A percentile compares a stretch with the other conserved stretches of the same genome.
phyloP scores from a whole-genome alignment of 495 filamentous ascomycete species.

The Penicillium paradoxum region DNA sequence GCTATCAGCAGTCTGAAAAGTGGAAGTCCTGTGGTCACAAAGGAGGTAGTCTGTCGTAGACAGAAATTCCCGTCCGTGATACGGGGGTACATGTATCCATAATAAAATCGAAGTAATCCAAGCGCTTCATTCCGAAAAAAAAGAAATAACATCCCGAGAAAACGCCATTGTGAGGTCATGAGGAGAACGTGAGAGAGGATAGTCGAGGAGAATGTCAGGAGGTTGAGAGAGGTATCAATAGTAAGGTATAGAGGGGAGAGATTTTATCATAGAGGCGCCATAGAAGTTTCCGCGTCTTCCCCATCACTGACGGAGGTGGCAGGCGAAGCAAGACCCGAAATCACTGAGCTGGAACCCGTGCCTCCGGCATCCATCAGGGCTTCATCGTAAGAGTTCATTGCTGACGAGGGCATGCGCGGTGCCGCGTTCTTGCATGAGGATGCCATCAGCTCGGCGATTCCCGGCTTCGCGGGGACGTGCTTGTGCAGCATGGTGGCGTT shows the following conservation, averaged over 20 bases:
- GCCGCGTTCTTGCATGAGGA: conserved; percentile 27
- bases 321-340: conserved; percentile 31
- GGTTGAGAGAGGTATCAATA: too few relatives aligned
- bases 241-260: neutral
- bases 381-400: conserved; percentile 18
- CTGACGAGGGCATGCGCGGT: conserved; percentile 7
- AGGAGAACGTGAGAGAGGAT: neutral
- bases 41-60: too few relatives aligned
- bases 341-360: conserved; percentile 25
- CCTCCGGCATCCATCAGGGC: conserved; percentile 19
- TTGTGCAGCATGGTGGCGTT: conserved; percentile 42
- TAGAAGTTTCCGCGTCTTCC: conserved; percentile 16
- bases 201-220: neutral
- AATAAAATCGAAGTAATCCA: conserved; percentile 1
- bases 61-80: too few relatives aligned
- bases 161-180: neutral
- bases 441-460: conserved; percentile 47
- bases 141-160: neutral
- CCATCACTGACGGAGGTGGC: conserved; percentile 30
- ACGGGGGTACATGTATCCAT: conserved; percentile 2
- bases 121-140: conserved; percentile 11
- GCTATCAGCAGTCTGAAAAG: too few relatives aligned
- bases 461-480: conserved; percentile 45
- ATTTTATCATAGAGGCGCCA: conserved; percentile 5
- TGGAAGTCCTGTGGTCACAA: too few relatives aligned